phyloP scores from a whole-genome alignment of 176 grass and related monocot species.

The Avena eriantha region DNA sequence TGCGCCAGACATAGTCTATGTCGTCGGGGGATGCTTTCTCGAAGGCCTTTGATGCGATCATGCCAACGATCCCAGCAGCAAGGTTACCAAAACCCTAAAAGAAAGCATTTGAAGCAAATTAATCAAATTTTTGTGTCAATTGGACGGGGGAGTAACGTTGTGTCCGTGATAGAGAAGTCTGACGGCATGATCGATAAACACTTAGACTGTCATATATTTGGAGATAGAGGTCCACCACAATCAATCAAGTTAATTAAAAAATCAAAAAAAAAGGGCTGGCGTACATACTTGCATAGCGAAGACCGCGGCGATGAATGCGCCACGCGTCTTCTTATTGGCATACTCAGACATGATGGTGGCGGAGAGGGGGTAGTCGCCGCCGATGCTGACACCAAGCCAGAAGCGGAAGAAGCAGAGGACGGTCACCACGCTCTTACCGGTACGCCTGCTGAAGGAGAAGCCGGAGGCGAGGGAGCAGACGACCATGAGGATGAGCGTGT shows the following conservation, averaged over 20 bases:
- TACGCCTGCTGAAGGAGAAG: conserved; percentile 59
- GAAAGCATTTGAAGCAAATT: not conserved
- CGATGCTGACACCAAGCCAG: conserved; percentile 87
- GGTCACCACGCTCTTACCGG: conserved; percentile 48
- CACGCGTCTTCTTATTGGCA: conserved; percentile 74
- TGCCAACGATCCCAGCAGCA: conserved; percentile 40
- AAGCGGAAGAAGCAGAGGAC: conserved; percentile 94
- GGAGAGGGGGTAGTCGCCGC: conserved; percentile 89
- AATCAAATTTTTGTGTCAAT: not conserved
- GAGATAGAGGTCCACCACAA: too few species aligned
- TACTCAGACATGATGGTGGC: conserved; percentile 81
- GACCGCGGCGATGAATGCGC: conserved; percentile 70
- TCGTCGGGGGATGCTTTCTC: not conserved
- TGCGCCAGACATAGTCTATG: conserved; percentile 59
- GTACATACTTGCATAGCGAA: conserved; percentile 61
- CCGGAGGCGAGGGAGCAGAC: conserved; percentile 70
- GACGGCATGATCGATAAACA: too few species aligned
- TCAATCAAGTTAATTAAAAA: too few species aligned
- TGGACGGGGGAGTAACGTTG: too few species aligned
- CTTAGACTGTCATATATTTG: too few species aligned
- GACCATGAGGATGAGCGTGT: conserved; percentile 70
- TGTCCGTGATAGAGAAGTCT: too few species aligned
- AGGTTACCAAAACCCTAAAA: conserved; percentile 66
- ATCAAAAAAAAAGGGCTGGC: not conserved
- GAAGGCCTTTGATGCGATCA: conserved; percentile 41